phyloP scores from a whole-genome alignment of 164 flowering plant species.

The Cinnamomum micranthum region DNA sequence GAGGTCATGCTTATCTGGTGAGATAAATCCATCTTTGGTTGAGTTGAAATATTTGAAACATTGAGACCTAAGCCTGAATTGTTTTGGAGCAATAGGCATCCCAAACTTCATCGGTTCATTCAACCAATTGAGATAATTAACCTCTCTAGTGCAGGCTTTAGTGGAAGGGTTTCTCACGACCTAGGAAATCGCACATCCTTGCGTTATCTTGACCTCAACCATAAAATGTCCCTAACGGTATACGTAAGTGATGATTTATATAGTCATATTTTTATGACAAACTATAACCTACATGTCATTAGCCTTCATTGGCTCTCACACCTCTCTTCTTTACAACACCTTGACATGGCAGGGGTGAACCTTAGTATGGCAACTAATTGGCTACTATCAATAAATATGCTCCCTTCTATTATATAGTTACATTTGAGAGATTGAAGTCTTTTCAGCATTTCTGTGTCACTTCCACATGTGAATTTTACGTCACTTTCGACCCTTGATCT shows the following conservation, averaged over 20 bases:
- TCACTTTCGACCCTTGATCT: background rate
- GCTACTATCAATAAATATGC: background rate
- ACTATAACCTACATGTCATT: background rate
- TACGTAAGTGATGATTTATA: background rate
- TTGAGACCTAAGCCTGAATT: slow-evolving; percentile 11
- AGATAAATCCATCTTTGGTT: slow-evolving; percentile 9
- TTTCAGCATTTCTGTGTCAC: background rate
- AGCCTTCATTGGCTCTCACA: slow-evolving; percentile 10
- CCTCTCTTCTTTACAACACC: slow-evolving; percentile 1
- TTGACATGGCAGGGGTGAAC: background rate
- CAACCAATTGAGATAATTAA: slow-evolving; percentile 6
- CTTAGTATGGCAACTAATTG: background rate
- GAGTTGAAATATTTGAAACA: slow-evolving; percentile 8
- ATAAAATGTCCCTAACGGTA: background rate
- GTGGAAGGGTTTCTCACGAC: slow-evolving; percentile 9
- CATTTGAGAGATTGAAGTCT: background rate
- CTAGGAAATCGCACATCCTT: slow-evolving; percentile 14
- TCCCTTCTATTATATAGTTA: background rate
- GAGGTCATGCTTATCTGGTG: background rate
- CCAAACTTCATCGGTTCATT: slow-evolving; percentile 15
- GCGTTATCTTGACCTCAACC: slow-evolving; percentile 3
- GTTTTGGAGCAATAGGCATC: slow-evolving; percentile 2
- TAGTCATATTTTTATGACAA: background rate
- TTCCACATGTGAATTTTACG: background rate
- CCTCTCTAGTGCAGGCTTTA: slow-evolving; percentile 3